Conservation (phyloP, 805 yeast species). For the Yamadazyma insecticola region DNA sequence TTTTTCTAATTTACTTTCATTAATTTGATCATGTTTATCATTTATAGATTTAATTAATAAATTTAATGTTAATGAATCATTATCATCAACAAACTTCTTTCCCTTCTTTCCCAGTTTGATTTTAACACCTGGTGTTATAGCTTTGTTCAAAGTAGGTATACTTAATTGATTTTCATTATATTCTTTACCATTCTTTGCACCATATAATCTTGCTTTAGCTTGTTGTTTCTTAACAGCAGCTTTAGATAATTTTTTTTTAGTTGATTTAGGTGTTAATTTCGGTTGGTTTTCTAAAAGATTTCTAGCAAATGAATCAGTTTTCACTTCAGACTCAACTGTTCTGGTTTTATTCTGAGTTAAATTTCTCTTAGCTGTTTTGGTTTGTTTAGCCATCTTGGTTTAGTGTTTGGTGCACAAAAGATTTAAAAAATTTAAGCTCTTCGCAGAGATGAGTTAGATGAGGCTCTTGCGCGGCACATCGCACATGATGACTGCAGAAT, state of each 20-base stretch:
- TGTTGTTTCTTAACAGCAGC: slow-evolving; percentile 61
- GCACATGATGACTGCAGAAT: too few species aligned
- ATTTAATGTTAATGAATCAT: slow-evolving; percentile 56
- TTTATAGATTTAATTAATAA: slow-evolving; percentile 77
- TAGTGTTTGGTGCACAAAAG: neutral
- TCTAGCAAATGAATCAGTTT: slow-evolving; percentile 62
- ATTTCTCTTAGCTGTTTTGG: slow-evolving; percentile 55
- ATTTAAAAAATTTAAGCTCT: too few species aligned
- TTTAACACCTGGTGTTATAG: slow-evolving; percentile 78
- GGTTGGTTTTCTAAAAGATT: slow-evolving; percentile 59
- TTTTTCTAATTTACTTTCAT: slow-evolving; percentile 87
- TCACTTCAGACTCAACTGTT: slow-evolving; percentile 61
- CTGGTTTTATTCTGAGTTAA: slow-evolving; percentile 50
- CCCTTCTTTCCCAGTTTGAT: slow-evolving; percentile 84
- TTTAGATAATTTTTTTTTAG: slow-evolving; percentile 45
- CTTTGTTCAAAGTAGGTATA: slow-evolving; percentile 74
- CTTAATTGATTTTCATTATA: slow-evolving; percentile 77
- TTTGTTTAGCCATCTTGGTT: slow-evolving; percentile 51
- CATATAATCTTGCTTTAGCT: slow-evolving; percentile 60
- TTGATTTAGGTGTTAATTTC: slow-evolving; percentile 56
- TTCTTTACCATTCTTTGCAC: slow-evolving; percentile 51
- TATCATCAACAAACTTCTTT: slow-evolving; percentile 70
- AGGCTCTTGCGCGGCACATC: too few species aligned
- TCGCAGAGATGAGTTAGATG: too few species aligned
- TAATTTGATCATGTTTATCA: slow-evolving; percentile 70